These are phyloP conservation scores for Kockiozyma suomiensis DNA, from an alignment of 805 yeast species.

Conservation along the genomic window DNA sequence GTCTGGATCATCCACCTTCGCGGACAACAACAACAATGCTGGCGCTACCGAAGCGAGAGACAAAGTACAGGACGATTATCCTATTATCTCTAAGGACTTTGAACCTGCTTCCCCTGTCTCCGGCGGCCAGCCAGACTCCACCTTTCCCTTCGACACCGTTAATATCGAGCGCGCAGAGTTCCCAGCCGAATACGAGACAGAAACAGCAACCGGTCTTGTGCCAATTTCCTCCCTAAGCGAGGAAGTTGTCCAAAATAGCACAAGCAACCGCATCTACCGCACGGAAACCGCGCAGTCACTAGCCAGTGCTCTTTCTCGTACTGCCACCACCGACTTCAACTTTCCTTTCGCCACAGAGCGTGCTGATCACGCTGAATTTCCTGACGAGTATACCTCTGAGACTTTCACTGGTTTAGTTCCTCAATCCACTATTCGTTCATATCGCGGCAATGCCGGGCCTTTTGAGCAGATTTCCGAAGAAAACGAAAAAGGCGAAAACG, in stretches of 20 bases:
- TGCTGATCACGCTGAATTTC: constrained; percentile 57
- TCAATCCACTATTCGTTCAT: constrained; percentile 57
- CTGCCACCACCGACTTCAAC: constrained; percentile 54
- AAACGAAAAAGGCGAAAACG: constrained; percentile 41
- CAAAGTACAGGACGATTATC: not conserved
- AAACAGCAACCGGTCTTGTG: constrained; percentile 84
- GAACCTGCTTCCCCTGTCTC: not conserved
- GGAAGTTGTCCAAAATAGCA: not conserved
- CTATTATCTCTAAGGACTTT: constrained; percentile 5
- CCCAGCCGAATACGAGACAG: constrained; percentile 88
- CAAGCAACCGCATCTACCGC: constrained; percentile 23
- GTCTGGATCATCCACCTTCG: constrained; percentile 16
- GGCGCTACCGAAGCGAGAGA: not conserved
- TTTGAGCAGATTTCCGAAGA: constrained; percentile 34
- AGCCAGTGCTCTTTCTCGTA: constrained; percentile 59
- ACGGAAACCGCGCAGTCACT: constrained; percentile 76
- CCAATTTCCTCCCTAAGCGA: constrained; percentile 56
- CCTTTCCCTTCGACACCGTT: constrained; percentile 48
- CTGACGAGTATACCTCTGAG: constrained; percentile 89
- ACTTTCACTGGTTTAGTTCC: constrained; percentile 89
- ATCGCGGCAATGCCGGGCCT: constrained; percentile 22
- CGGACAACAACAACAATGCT: not conserved
- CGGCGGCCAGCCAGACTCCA: constrained; percentile 41
- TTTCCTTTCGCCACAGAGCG: constrained; percentile 48
- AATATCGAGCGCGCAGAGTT: constrained; percentile 50